Evolutionary conservation across 2,329 filamentous ascomycete genomes (phyloP).

Genomic region (Beauveria sp.): DNA sequence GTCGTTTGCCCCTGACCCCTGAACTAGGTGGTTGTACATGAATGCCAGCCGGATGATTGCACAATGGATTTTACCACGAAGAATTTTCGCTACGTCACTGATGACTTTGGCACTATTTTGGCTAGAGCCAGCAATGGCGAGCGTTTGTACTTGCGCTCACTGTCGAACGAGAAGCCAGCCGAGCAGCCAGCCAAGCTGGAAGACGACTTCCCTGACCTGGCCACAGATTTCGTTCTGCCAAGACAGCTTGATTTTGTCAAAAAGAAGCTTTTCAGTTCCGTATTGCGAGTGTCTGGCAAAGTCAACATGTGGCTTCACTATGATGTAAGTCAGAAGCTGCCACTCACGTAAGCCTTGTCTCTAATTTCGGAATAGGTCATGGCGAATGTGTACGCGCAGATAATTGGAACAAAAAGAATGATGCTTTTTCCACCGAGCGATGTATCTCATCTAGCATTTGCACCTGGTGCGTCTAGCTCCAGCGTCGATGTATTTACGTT

Average conservation of each 20-base stretch:
- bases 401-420: constrained; percentile 64
- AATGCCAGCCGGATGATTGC: constrained; percentile 43
- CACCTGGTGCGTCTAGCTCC: constrained; percentile 73
- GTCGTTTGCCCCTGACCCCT: constrained; percentile 3
- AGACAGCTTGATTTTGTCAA: constrained; percentile 48
- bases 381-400: constrained; percentile 78
- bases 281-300: constrained; percentile 69
- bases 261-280: constrained; percentile 66
- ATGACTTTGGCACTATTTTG: constrained; percentile 60
- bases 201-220: constrained; percentile 63
- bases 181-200: constrained; percentile 62
- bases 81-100: constrained; percentile 71
- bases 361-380: constrained; percentile 51
- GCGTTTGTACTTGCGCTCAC: constrained; percentile 68
- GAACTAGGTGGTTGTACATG: constrained; percentile 62
- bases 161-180: constrained; percentile 62
- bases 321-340: constrained; percentile 48
- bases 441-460: constrained; percentile 60
- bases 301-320: constrained; percentile 90
- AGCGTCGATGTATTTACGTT: constrained; percentile 61
- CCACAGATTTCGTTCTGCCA: constrained; percentile 64
- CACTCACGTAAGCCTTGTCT: neutral
- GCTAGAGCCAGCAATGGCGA: constrained; percentile 49
- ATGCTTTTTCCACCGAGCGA: constrained; percentile 74
- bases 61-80: constrained; percentile 77